phyloP scores from a whole-genome alignment of 1,139 yeast species.

The Protomyces pachydermus region DNA sequence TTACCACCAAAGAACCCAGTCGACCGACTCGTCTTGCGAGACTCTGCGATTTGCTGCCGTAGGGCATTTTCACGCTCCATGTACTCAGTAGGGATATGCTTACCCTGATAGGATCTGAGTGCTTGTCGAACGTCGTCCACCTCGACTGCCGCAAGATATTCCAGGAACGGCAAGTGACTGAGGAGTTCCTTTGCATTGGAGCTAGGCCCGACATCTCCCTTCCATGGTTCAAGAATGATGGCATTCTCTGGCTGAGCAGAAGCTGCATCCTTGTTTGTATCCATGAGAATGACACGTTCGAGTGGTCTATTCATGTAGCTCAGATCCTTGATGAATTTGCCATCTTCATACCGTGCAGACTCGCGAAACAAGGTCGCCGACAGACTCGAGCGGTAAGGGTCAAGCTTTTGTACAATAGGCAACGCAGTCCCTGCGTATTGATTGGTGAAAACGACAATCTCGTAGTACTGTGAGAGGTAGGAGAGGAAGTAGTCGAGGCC shows the following conservation, averaged over 20 bases:
- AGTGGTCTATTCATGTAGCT: slow-evolving; percentile 85
- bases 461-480: slow-evolving; percentile 90
- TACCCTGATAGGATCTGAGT: slow-evolving; percentile 61
- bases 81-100: slow-evolving; percentile 72
- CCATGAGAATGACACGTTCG: slow-evolving; percentile 71
- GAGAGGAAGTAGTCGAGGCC: slow-evolving; percentile 96
- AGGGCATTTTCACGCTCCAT: slow-evolving; percentile 67
- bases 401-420: slow-evolving; percentile 76
- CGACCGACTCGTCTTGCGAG: slow-evolving; percentile 44
- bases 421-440: slow-evolving; percentile 84
- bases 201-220: slow-evolving; percentile 49
- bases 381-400: slow-evolving; percentile 85
- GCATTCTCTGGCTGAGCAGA: slow-evolving; percentile 90
- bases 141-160: slow-evolving; percentile 88
- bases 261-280: slow-evolving; percentile 67
- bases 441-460: slow-evolving; percentile 82
- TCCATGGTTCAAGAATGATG: slow-evolving; percentile 77
- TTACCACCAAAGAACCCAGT: slow-evolving; percentile 43
- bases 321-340: slow-evolving; percentile 69
- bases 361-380: slow-evolving; percentile 86
- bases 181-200: slow-evolving; percentile 71
- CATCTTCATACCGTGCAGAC: slow-evolving; percentile 85
- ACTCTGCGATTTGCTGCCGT: slow-evolving; percentile 64
- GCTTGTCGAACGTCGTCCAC: slow-evolving; percentile 87
- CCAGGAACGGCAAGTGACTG: slow-evolving; percentile 82